phyloP scores from a whole-genome alignment of 129 eudicot species.

The Chrysanthemum lavandulifolium region DNA sequence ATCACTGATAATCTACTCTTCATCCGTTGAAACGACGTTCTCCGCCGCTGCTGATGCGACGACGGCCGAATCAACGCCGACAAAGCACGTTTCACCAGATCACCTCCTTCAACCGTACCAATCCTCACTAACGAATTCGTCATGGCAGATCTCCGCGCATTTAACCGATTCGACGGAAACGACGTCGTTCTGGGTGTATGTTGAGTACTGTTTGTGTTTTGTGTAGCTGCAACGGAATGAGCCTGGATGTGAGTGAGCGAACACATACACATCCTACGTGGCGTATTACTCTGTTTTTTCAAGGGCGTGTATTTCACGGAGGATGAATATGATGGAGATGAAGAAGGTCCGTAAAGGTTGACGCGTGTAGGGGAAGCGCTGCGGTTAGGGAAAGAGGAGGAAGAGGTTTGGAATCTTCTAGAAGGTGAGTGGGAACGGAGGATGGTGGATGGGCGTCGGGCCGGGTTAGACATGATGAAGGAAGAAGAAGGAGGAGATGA shows the following conservation, averaged over 20 bases:
- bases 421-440: slow-evolving; percentile 62
- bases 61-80: slow-evolving; percentile 88
- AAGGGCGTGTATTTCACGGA: slow-evolving; percentile 19
- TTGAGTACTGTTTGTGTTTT: slow-evolving; percentile 25
- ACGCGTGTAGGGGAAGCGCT: slow-evolving; percentile 57
- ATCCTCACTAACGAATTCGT: slow-evolving; percentile 78
- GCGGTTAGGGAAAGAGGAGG: slow-evolving; percentile 39
- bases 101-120: slow-evolving; percentile 81
- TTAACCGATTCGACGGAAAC: slow-evolving; percentile 55
- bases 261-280: slow-evolving; percentile 76
- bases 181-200: neutral
- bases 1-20: slow-evolving; percentile 67
- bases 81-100: slow-evolving; percentile 70
- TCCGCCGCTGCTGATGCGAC: slow-evolving; percentile 68
- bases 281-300: too few species aligned
- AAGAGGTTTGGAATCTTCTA: slow-evolving; percentile 37
- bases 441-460: slow-evolving; percentile 34
- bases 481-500: neutral
- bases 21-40: slow-evolving; percentile 54
- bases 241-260: slow-evolving; percentile 96
- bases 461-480: slow-evolving; percentile 46
- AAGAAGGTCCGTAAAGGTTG: slow-evolving; percentile 30
- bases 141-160: slow-evolving; percentile 79
- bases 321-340: neutral
- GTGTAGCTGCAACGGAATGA: slow-evolving; percentile 76